Base-by-base conservation (phyloP, 2,329 filamentous ascomycete species). In the Purpureocillium takamizusanense region DNA sequence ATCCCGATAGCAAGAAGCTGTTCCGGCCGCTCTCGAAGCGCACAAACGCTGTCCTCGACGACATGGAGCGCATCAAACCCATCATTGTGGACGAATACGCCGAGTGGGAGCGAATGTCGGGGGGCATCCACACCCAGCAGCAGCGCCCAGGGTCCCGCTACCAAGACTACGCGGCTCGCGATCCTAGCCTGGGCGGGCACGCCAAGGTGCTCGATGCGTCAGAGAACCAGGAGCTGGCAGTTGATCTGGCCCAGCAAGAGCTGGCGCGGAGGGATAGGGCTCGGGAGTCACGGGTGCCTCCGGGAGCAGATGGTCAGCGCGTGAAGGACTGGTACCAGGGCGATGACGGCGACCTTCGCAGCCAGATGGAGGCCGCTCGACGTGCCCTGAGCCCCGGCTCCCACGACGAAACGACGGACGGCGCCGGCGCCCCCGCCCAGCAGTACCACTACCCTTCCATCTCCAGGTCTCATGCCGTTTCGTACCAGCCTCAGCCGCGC, bases 1-100 rank as follows among this genome's bases (percentile, higher is more conserved):
- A 78, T 7, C 71, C 76, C 9, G 76, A 82, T 28, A 80, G 78
- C 8, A 76, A 76, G 33, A 76, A 71, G 38, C 72, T 78, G 2
- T 74, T 90, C 17, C 69, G 59, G n/a, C 55, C 62, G 4, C 57
- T 76, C 8, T 54, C 69, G 15, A 65, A 64, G 11, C 69, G 70
- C 6, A 61, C 78, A 15, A 55, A 73, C 31, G 62, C 65, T 10
- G 81, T 87, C 14, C 60, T 94, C 12, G 67, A 72, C 43, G 76
- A 81, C 45, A 69, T 98, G 23, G 89, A 95, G 59, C 63, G 70
- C 8, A 70, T 95, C 40, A 92, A 88, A 52, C 87, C 87, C 1
- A 73, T 81, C 14, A 83, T 98, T 38, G 78, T 83, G 33, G 72
- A 71, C 44, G 74, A 81, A 12, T 80, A 86, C 54, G 70, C 81